Evolutionary conservation across 1,284 basidiomycete species (phyloP), one percentile per base, ranked within the genome.

Genomic region (Hemileia vastatrix): DNA sequence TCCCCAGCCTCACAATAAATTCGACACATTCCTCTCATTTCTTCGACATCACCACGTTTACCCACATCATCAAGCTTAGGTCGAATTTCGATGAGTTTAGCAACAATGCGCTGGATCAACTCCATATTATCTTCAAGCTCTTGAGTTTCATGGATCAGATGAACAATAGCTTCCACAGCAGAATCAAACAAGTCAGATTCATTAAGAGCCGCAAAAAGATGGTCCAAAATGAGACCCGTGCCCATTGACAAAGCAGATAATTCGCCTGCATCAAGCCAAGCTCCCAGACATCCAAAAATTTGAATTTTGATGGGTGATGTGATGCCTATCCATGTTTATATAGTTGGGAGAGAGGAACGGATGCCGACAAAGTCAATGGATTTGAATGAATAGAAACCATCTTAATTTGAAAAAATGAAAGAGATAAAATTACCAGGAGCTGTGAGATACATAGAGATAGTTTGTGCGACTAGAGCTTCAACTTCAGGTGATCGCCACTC

Each of bases 141-240:
- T 77, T 97, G 94, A 0, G 95, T 98, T 76, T 99, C 95, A 77
- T 97, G 92, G 64, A 98, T 93, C 67, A 97, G 78, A 73, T 96
- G 92, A 77, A 90, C 94, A 58, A 97, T 81, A 48, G 90, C 86
- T 68, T 96, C 89, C 45, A 94, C 90, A 0, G 91, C 92, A 1
- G 86, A 77, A 72, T 99, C 95, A 73, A 98, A 98, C 8, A 98
- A 82, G 52, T 84, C 82, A 31, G 95, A 89, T 6, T 67, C 67
- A 11, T 61, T 59, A 40, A 63, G 45, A 18, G 57, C 51, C 13
- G 36, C 24, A 44, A 60, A 52, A 32, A 52, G 43, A 48, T 18
- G 54, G 13, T 68, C 60, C 24, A 76, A 70, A n/a, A 76, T 68
- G 44, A 73, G 70, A 21, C 70, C 72, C n/a, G 67, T 69, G n/a